Evolutionary conservation across 139 green algal genomes (phyloP).

Genomic region (Haematococcus lacustris): DNA sequence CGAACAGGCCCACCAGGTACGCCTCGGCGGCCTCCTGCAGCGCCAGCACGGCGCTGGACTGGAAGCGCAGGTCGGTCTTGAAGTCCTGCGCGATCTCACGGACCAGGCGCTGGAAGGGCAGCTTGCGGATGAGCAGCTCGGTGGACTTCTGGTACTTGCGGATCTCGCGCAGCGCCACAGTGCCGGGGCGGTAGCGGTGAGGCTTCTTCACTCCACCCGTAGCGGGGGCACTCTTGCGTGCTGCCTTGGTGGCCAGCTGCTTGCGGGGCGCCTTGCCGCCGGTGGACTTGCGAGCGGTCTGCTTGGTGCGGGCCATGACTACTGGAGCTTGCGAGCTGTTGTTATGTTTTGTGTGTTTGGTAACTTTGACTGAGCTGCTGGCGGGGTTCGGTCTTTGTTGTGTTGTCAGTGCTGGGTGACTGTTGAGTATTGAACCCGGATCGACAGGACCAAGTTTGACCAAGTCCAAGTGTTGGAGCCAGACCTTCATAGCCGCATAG

Average conservation of each 20-base stretch:
- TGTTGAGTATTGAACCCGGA: too few relatives aligned
- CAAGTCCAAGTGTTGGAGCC: too few relatives aligned
- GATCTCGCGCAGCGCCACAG: constrained; percentile 88
- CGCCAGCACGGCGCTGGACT: constrained; percentile 84
- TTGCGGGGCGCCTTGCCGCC: constrained; percentile 90
- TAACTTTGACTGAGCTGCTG: too few relatives aligned
- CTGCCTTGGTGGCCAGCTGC: constrained; percentile 87
- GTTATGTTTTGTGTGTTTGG: too few relatives aligned
- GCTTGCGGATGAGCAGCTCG: constrained; percentile 91
- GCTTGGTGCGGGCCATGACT: constrained; percentile 97
- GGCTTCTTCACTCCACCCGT: constrained; percentile 89
- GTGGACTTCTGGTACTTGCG: constrained; percentile 93
- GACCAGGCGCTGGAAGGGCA: constrained; percentile 94
- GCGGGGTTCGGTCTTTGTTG: too few relatives aligned
- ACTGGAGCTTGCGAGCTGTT: too few relatives aligned
- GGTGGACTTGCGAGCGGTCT: constrained; percentile 93
- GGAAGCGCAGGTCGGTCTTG: constrained; percentile 99
- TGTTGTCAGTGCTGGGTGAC: too few relatives aligned
- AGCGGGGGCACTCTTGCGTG: constrained; percentile 82
- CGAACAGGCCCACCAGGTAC: constrained; percentile 94
- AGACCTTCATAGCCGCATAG: too few relatives aligned
- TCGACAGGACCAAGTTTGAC: too few relatives aligned
- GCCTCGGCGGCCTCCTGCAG: too few relatives aligned
- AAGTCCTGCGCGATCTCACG: constrained; percentile 98
- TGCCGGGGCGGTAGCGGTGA: constrained; percentile 82